Evolutionary conservation across 2,329 filamentous ascomycete genomes (phyloP).

Genomic region (Colletotrichum lentis): DNA sequence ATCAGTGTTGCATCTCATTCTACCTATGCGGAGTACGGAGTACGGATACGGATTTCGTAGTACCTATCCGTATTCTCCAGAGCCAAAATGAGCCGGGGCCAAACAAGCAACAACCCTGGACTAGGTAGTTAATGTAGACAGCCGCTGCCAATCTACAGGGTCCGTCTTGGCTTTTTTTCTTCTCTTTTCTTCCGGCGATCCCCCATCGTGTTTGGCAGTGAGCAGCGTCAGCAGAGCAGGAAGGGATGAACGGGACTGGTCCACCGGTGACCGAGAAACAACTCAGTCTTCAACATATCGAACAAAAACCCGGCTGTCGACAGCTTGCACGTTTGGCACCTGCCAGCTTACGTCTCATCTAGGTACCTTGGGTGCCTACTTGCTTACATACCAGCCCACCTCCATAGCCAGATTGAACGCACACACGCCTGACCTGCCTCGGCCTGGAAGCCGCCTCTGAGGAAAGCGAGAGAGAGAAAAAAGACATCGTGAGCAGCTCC

Average conservation of each 20-base stretch:
- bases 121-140: too few relatives aligned
- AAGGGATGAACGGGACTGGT: conserved; percentile 23
- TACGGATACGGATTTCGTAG: too few relatives aligned
- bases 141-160: conserved; percentile 16
- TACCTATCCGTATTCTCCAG: too few relatives aligned
- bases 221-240: neutral
- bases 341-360: too few relatives aligned
- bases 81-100: conserved; percentile 3
- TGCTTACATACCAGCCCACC: too few relatives aligned
- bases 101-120: conserved; percentile 10
- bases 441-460: neutral
- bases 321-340: too few relatives aligned
- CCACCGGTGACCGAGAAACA: neutral
- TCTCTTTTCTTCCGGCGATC: neutral
- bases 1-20: conserved; percentile 17
- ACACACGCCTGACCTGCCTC: neutral
- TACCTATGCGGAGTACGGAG: too few relatives aligned
- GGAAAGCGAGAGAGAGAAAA: neutral
- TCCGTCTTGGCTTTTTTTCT: conserved; percentile 1
- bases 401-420: too few relatives aligned
- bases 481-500: too few relatives aligned
- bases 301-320: too few relatives aligned
- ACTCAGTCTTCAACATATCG: too few relatives aligned
- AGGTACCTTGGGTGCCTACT: too few relatives aligned
- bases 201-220: conserved; percentile 24